These are phyloP conservation scores for Bauhinia variegata DNA, from an alignment of 306 rosid genomes.

Conservation along the genomic window DNA sequence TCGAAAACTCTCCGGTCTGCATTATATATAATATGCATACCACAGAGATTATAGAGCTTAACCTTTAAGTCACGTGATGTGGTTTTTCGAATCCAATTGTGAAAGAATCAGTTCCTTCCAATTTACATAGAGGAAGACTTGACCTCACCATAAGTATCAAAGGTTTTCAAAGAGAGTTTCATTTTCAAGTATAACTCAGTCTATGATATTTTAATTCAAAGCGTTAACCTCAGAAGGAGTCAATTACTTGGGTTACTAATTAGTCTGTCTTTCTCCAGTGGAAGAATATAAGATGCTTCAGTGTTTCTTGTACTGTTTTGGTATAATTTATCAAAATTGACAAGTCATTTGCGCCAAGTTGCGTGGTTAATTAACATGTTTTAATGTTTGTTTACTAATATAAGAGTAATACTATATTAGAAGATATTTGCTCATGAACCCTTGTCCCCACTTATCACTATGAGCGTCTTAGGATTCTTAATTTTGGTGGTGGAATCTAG, in stretches of 20 bases:
- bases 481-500: conserved; percentile 21
- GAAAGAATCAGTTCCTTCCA: neutral
- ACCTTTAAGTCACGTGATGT: neutral
- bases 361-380: no score
- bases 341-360: neutral
- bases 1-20: no score
- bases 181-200: no score
- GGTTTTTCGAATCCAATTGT: no score
- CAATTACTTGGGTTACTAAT: no score
- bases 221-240: no score
- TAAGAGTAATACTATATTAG: neutral
- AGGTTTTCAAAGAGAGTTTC: neutral
- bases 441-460: neutral
- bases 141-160: neutral
- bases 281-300: neutral
- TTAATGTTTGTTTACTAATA: neutral
- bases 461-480: neutral
- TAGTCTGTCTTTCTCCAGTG: no score
- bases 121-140: neutral
- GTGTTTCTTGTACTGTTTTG: neutral
- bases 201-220: no score
- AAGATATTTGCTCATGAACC: neutral
- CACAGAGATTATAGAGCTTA: no score
- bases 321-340: neutral
- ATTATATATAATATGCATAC: no score